Percentiles rank a stretch among this genome's conserved stretches.
These are phyloP conservation scores for Dictyostelium purpureum DNA, from an alignment of 78 protist genomes.

Conservation along the genomic window DNA sequence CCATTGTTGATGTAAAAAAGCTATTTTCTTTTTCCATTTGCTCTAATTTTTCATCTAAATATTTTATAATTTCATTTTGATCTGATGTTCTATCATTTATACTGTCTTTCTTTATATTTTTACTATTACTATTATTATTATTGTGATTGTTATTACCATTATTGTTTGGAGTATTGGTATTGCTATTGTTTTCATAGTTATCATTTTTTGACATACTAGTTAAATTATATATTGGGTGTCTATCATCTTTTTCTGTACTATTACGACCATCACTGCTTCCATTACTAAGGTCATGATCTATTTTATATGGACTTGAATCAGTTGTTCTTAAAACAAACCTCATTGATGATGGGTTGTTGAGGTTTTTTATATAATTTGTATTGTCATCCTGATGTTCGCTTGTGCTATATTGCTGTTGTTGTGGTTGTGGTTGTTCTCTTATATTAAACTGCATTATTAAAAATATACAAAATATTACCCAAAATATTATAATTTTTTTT, in stretches of 20 bases:
- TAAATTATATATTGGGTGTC: constrained; percentile 2
- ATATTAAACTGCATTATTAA: too few relatives aligned
- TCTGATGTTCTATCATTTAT: too few relatives aligned
- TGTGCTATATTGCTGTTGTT: too few relatives aligned
- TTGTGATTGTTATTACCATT: too few relatives aligned
- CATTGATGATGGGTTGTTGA: neutral
- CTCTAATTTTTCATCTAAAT: neutral
- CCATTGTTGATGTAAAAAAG: neutral
- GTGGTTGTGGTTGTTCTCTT: too few relatives aligned
- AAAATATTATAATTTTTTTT: too few relatives aligned
- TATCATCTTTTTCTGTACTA: neutral
- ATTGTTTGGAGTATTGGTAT: neutral
- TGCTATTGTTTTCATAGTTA: neutral
- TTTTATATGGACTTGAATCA: constrained; percentile 1
- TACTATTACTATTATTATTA: too few relatives aligned
- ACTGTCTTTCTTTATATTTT: too few relatives aligned
- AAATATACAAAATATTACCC: too few relatives aligned
- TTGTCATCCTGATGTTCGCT: neutral
- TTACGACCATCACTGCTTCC: neutral
- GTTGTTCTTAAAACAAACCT: constrained; percentile 26
- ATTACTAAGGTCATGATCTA: neutral
- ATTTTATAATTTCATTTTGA: neutral
- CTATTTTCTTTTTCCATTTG: neutral
- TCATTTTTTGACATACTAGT: too few relatives aligned
- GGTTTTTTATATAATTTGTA: neutral